phyloP scores from a whole-genome alignment of 2,329 filamentous ascomycete species.

The Nemania bipapillata region DNA sequence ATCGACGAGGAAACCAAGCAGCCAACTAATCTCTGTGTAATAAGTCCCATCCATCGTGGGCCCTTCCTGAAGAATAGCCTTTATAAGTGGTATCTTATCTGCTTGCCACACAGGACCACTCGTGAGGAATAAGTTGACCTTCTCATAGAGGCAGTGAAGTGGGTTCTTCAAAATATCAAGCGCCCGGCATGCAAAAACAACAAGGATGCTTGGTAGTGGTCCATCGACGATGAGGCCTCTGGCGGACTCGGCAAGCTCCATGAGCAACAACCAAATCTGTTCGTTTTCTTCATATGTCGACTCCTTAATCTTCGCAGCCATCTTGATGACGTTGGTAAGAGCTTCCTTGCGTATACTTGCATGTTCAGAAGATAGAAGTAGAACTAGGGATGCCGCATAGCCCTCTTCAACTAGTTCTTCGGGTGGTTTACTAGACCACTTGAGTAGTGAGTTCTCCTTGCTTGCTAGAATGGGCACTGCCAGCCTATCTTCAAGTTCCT shows the following conservation, averaged over 20 bases:
- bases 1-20: conserved; percentile 50
- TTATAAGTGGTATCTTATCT: conserved; percentile 76
- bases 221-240: conserved; percentile 63
- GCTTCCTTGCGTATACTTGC: conserved; percentile 82
- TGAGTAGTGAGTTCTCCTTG: conserved; percentile 65
- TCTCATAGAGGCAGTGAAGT: conserved; percentile 83
- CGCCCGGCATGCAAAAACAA: conserved; percentile 78
- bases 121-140: conserved; percentile 85
- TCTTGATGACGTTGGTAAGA: conserved; percentile 73
- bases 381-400: conserved; percentile 73
- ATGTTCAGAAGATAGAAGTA: conserved; percentile 80
- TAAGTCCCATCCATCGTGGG: conserved; percentile 53
- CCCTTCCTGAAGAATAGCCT: conserved; percentile 66
- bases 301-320: conserved; percentile 70
- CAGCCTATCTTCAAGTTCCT: conserved; percentile 65
- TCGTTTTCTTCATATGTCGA: conserved; percentile 80
- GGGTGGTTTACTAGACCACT: conserved; percentile 79
- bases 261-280: conserved; percentile 81
- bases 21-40: conserved; percentile 51
- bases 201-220: conserved; percentile 76
- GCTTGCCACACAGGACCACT: conserved; percentile 79
- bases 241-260: conserved; percentile 81
- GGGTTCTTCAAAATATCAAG: conserved; percentile 79
- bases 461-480: conserved; percentile 59
- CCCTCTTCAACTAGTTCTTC: conserved; percentile 84